Conservation (phyloP, 352 stramenopile species). For the Thraustochytrium sp. region DNA sequence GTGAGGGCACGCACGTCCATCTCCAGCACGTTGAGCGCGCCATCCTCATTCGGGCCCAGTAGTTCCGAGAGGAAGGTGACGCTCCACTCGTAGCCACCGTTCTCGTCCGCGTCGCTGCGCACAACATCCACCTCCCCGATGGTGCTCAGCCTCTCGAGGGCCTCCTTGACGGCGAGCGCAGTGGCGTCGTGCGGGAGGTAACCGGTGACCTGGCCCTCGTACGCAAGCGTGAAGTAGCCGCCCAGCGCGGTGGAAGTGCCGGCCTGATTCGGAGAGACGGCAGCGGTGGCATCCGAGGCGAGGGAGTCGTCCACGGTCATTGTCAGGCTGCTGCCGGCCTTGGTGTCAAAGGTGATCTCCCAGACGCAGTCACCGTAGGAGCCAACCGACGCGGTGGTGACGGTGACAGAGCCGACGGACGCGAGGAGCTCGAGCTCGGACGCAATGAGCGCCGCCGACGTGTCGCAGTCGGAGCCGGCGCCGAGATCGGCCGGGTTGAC, state of each 20-base stretch:
- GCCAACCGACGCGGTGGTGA: constrained; percentile 57
- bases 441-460: constrained; percentile 74
- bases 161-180: constrained; percentile 67
- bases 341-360: constrained; percentile 86
- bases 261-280: constrained; percentile 49
- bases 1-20: constrained; percentile 73
- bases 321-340: constrained; percentile 63
- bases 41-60: constrained; percentile 44
- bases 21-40: constrained; percentile 66
- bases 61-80: constrained; percentile 85
- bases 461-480: constrained; percentile 59
- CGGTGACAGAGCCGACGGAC: constrained; percentile 79
- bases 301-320: not conserved
- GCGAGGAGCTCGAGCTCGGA: constrained; percentile 80
- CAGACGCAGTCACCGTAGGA: constrained; percentile 74
- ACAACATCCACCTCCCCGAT: constrained; percentile 76
- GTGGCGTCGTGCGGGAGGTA: constrained; percentile 77
- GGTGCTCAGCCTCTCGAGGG: constrained; percentile 78
- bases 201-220: constrained; percentile 67
- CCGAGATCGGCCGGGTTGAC: constrained; percentile 51
- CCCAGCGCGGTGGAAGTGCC: constrained; percentile 39
- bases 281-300: not conserved
- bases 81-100: constrained; percentile 83
- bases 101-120: constrained; percentile 73
- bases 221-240: constrained; percentile 68